Evolutionary conservation across 2,329 filamentous ascomycete species (phyloP).

Genomic region (Incumbomyces delicatus): DNA sequence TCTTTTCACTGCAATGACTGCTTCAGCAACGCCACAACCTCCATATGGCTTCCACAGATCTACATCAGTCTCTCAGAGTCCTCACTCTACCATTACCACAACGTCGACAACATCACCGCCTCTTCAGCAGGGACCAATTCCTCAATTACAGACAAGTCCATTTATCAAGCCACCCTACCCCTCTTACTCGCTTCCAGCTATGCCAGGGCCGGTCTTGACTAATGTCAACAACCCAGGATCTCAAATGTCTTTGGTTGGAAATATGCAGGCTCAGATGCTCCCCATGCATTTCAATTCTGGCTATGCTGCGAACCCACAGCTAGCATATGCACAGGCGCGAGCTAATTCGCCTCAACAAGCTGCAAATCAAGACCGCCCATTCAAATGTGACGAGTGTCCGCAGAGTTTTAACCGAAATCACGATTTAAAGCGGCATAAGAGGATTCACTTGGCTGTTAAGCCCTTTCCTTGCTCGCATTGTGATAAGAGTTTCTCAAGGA

Average conservation of each 20-base stretch:
- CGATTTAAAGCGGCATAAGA: conserved; percentile 89
- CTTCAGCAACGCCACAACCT: conserved; percentile 41
- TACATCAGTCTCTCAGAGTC: conserved; percentile 41
- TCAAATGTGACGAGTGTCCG: conserved; percentile 85
- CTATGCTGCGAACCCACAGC: conserved; percentile 46
- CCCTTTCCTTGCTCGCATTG: conserved; percentile 86
- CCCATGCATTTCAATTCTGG: conserved; percentile 48
- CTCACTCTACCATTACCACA: conserved; percentile 31
- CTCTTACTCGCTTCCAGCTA: conserved; percentile 50
- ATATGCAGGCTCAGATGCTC: conserved; percentile 47
- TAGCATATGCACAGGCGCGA: conserved; percentile 50
- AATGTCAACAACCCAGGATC: conserved; percentile 66
- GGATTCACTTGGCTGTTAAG: conserved; percentile 90
- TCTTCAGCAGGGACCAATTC: conserved; percentile 30
- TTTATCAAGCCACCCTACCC: conserved; percentile 36
- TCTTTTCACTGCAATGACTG: conserved; percentile 38
- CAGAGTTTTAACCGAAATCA: conserved; percentile 96
- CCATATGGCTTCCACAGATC: conserved; percentile 37
- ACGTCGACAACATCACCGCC: conserved; percentile 48
- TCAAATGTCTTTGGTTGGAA: conserved; percentile 61
- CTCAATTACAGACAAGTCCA: conserved; percentile 18
- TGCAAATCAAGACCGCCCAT: conserved; percentile 68
- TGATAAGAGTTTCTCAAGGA: conserved; percentile 93
- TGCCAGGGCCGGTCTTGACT: conserved; percentile 61
- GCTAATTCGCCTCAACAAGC: conserved; percentile 44